Evolutionary conservation across 2,329 filamentous ascomycete species (phyloP), one percentile per base, ranked within the genome.

Genomic region (Phoma sp.): DNA sequence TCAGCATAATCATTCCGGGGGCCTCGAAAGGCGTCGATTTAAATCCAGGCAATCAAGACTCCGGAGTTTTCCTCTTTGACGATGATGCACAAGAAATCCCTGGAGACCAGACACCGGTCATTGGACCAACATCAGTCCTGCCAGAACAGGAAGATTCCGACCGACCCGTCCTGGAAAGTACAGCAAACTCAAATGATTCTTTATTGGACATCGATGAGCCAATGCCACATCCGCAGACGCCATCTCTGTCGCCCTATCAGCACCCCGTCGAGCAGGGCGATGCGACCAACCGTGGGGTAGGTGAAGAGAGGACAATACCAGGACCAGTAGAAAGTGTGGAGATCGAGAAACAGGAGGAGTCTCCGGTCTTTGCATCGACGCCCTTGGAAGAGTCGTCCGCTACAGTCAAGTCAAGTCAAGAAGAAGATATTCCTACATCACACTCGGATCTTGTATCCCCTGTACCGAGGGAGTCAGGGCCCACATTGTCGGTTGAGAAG

Each of bases 21-120:
- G 21, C 37, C 25, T 29, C 40, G 7, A 57, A 50, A 18, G 42
- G 43, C 3, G 40, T 63, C 2, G 58, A 63, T 18, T 32, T 67
- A 0, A 49, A 63, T 36, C 53, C 61, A 1, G 58, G 57, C 2
- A 57, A 57, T 11, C 48, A 63, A 9, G 64, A 66, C 28, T 59
- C 59, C 9, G 62, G 64, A 0, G 51, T 60, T 1, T 66, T 66
- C 23, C 29, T 57, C 1, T 67, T 64, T 20, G 59, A 63, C 14
- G 61, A 64, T 11, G 53, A 47, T 45, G 54, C 52, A 4, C 40
- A 50, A 10, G 52, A 56, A 18, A 42, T 56, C 9, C 36, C 40
- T 6, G 47, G 29, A 15, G 40, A 54, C 25, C 38, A 49, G 20
- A 45, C 45, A 14, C 45, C 45, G n/a, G 5, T 46, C 14, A n/a